Evolutionary conservation across 805 yeast genomes (phyloP).

Genomic region (Candida anglica): DNA sequence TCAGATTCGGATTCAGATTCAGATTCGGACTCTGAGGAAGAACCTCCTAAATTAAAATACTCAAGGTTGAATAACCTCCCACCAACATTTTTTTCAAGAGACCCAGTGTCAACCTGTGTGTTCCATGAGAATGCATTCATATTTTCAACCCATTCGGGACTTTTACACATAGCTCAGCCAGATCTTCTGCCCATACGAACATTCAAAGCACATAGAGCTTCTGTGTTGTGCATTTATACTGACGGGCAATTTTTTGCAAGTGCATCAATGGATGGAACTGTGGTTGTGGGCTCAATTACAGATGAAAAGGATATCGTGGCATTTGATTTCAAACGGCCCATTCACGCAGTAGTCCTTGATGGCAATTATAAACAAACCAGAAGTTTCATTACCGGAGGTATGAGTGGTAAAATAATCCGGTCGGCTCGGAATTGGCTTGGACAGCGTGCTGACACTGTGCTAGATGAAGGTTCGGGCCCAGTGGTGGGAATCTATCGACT

Average conservation of each 20-base stretch:
- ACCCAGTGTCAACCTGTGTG: constrained; percentile 70
- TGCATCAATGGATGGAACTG: constrained; percentile 92
- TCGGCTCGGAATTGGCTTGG: constrained; percentile 88
- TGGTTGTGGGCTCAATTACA: constrained; percentile 68
- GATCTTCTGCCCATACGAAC: constrained; percentile 64
- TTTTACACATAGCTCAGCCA: constrained; percentile 62
- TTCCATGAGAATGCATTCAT: constrained; percentile 60
- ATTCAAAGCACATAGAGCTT: constrained; percentile 80
- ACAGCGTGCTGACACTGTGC: constrained; percentile 60
- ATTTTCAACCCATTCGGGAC: constrained; percentile 89
- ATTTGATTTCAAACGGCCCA: constrained; percentile 81
- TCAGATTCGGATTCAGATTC: constrained; percentile 30
- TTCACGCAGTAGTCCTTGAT: constrained; percentile 82
- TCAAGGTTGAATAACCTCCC: constrained; percentile 68
- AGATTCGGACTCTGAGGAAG: constrained; percentile 43
- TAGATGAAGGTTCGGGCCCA: constrained; percentile 64
- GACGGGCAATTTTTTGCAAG: constrained; percentile 78
- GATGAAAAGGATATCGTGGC: constrained; percentile 65
- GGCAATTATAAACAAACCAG: constrained; percentile 58
- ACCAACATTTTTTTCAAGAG: constrained; percentile 62
- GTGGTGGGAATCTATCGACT: constrained; percentile 63
- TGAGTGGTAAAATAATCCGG: constrained; percentile 73
- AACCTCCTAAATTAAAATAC: constrained; percentile 74
- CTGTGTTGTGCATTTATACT: constrained; percentile 66
- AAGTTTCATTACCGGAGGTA: constrained; percentile 83